Conservation (phyloP, 2,329 filamentous ascomycete genomes). For the Pseudogymnoascus sp. region DNA sequence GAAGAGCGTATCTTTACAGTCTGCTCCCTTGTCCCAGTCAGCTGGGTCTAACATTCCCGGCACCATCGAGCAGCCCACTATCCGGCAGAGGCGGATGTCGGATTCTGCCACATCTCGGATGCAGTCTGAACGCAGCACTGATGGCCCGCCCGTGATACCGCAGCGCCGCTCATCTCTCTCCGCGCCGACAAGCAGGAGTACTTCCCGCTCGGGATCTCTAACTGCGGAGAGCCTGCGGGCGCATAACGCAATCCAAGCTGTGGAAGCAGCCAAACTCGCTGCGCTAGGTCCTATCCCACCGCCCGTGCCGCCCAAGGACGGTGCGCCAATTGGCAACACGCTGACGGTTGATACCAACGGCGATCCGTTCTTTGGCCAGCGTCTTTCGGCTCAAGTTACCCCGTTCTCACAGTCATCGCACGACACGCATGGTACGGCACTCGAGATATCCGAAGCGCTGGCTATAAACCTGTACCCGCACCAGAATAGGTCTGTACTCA, state of each 20-base stretch:
- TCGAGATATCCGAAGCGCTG: conserved; percentile 54
- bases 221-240: conserved; percentile 50
- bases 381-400: conserved; percentile 48
- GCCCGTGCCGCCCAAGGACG: not conserved
- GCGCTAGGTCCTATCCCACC: not conserved
- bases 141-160: conserved; percentile 51
- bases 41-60: conserved; percentile 37
- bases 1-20: conserved; percentile 42
- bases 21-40: conserved; percentile 36
- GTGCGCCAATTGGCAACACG: conserved; percentile 17
- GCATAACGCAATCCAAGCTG: conserved; percentile 33
- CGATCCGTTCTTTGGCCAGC: conserved; percentile 45
- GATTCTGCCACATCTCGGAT: conserved; percentile 23
- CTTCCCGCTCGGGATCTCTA: conserved; percentile 45
- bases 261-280: conserved; percentile 17
- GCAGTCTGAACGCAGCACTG: conserved; percentile 42
- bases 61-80: conserved; percentile 32
- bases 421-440: conserved; percentile 49
- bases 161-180: conserved; percentile 52
- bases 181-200: conserved; percentile 52
- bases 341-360: conserved; percentile 43
- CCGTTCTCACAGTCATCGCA: conserved; percentile 55
- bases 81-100: conserved; percentile 21
- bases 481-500: conserved; percentile 54
- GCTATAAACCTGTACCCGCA: conserved; percentile 55